These are phyloP conservation scores for Lactarius vividus DNA, from an alignment of 768 basidiomycete genomes.

Conservation along the genomic window DNA sequence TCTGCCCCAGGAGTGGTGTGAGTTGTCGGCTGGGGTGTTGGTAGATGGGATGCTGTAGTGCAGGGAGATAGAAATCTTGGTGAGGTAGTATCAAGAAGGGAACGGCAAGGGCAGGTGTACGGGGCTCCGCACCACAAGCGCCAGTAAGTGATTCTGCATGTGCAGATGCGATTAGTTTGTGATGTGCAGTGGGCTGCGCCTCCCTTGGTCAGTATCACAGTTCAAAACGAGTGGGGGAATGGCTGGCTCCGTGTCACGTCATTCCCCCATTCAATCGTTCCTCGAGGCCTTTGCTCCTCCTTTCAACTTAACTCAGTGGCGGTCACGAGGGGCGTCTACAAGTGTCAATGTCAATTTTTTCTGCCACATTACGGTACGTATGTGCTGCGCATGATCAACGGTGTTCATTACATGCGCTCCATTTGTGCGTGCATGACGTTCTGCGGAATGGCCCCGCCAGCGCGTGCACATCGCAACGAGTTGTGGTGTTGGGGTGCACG, in stretches of 20 bases:
- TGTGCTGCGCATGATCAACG: not conserved
- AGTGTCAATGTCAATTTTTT: not conserved
- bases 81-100: not conserved
- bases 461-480: not conserved
- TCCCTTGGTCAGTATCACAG: not conserved
- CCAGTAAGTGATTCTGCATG: not conserved
- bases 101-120: not conserved
- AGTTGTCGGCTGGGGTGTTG: not conserved
- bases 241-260: not conserved
- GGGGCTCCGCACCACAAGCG: not conserved
- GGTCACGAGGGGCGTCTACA: not conserved
- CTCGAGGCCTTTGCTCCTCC: not conserved
- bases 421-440: not conserved
- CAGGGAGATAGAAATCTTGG: not conserved
- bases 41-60: not conserved
- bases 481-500: not conserved
- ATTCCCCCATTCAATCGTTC: not conserved
- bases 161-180: not conserved
- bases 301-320: not conserved
- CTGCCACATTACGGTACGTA: not conserved
- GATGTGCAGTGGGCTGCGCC: not conserved
- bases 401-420: not conserved
- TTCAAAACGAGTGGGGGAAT: not conserved
- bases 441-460: not conserved
- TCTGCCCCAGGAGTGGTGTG: not conserved